Percentiles rank a stretch among this genome's conserved stretches.
Evolutionary conservation across 192 early-diverging fungal genomes (phyloP).

Genomic region (Mortierella hygrophila): DNA sequence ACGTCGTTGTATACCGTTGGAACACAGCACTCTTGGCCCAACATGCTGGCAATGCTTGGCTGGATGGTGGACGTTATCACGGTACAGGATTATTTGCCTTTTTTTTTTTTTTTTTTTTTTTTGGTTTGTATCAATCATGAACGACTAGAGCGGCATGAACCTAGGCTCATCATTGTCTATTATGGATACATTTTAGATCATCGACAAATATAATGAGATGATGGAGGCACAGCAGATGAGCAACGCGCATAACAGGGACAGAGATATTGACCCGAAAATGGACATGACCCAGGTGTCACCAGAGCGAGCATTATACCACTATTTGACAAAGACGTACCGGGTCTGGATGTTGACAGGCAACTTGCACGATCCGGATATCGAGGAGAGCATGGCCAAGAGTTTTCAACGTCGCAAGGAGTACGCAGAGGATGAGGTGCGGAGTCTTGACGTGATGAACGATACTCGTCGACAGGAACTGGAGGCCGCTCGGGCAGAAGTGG

Average conservation of each 20-base stretch:
- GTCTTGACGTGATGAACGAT: constrained; percentile 52
- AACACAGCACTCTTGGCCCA: constrained; percentile 76
- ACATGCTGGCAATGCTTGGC: constrained; percentile 71
- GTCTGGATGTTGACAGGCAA: constrained; percentile 68
- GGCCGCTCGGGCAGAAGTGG: constrained; percentile 44
- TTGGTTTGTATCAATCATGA: neutral
- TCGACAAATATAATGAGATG: constrained; percentile 29
- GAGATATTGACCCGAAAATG: constrained; percentile 40
- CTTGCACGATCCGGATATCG: constrained; percentile 65
- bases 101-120: neutral
- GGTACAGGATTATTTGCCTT: constrained; percentile 34
- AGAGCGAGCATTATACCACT: constrained; percentile 71
- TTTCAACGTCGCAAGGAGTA: constrained; percentile 64
- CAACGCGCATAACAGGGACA: constrained; percentile 6
- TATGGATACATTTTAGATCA: constrained; percentile 22
- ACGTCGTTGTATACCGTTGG: constrained; percentile 72
- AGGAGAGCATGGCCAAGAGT: constrained; percentile 60
- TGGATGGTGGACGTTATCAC: constrained; percentile 82
- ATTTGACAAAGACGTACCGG: constrained; percentile 66
- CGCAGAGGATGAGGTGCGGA: constrained; percentile 54
- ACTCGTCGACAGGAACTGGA: constrained; percentile 61
- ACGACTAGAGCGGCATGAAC: neutral
- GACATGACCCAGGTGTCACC: constrained; percentile 46
- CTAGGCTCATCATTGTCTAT: neutral
- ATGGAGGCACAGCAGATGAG: constrained; percentile 7